phyloP scores from a whole-genome alignment of 2,329 filamentous ascomycete genomes.

The Aspergillus quadricinctus region DNA sequence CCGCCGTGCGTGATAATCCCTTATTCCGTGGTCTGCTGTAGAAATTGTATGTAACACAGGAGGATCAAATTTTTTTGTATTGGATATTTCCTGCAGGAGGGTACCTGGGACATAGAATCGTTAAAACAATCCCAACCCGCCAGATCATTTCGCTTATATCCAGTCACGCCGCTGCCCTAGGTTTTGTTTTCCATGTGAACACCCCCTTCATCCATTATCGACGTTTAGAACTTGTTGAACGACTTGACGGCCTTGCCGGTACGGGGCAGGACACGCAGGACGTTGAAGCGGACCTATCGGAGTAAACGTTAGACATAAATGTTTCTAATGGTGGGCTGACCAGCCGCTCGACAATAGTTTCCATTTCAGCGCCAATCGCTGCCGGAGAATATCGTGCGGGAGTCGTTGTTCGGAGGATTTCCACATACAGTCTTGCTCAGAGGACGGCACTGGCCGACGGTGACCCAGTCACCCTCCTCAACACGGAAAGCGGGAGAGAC shows the following conservation, averaged over 20 bases:
- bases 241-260: slow-evolving; percentile 96
- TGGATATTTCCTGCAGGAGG: slow-evolving; percentile 39
- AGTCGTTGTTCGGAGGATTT: background rate
- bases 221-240: slow-evolving; percentile 94
- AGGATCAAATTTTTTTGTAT: slow-evolving; percentile 36
- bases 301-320: slow-evolving; percentile 16
- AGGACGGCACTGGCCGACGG: slow-evolving; percentile 98
- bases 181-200: slow-evolving; percentile 28
- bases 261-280: slow-evolving; percentile 95
- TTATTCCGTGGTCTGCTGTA: slow-evolving; percentile 19
- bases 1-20: slow-evolving; percentile 10
- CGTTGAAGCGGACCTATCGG: slow-evolving; percentile 92
- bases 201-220: slow-evolving; percentile 25
- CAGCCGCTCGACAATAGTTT: background rate
- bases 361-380: background rate
- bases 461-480: slow-evolving; percentile 98
- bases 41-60: slow-evolving; percentile 18
- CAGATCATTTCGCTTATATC: slow-evolving; percentile 34
- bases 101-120: slow-evolving; percentile 40
- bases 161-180: slow-evolving; percentile 37
- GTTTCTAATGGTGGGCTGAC: background rate
- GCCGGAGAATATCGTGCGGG: background rate
- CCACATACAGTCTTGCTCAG: slow-evolving; percentile 96
- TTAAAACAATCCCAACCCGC: slow-evolving; percentile 36
- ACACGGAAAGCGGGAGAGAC: slow-evolving; percentile 99